Evolutionary conservation across 495 filamentous ascomycete genomes (phyloP).

Genomic region (Penicillium mononematosum): DNA sequence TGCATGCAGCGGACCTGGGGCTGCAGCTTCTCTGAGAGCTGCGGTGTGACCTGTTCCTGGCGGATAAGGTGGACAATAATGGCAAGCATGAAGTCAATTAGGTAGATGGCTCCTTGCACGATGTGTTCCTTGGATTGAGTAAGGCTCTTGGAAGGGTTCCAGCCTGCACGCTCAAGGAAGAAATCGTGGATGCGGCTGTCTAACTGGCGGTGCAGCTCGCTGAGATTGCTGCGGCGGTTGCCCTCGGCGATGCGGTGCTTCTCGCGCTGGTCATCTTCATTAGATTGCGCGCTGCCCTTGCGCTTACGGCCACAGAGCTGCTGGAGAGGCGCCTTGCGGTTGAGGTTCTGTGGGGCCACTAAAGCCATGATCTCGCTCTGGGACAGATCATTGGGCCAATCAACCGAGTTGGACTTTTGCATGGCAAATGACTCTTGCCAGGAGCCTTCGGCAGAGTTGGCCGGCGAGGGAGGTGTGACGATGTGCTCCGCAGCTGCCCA

Average conservation of each 20-base stretch:
- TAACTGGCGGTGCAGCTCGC: slow-evolving; percentile 44
- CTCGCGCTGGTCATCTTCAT: slow-evolving; percentile 46
- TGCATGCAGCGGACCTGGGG: slow-evolving; percentile 46
- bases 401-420: slow-evolving; percentile 29
- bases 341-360: slow-evolving; percentile 42
- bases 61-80: slow-evolving; percentile 44
- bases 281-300: slow-evolving; percentile 39
- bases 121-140: slow-evolving; percentile 51
- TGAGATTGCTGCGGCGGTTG: slow-evolving; percentile 46
- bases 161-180: slow-evolving; percentile 47
- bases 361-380: slow-evolving; percentile 38
- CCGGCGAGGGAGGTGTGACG: slow-evolving; percentile 42
- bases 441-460: slow-evolving; percentile 45
- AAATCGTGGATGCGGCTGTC: slow-evolving; percentile 44
- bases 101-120: slow-evolving; percentile 44
- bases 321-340: slow-evolving; percentile 47
- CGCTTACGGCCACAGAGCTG: slow-evolving; percentile 49
- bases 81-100: slow-evolving; percentile 45
- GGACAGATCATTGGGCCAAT: slow-evolving; percentile 42
- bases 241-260: slow-evolving; percentile 50
- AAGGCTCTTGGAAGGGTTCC: slow-evolving; percentile 48
- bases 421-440: slow-evolving; percentile 41
- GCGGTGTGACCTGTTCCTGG: slow-evolving; percentile 42
- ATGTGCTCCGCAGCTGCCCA: slow-evolving; percentile 38
- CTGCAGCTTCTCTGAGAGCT: slow-evolving; percentile 45